Conservation (phyloP, 345 rosid genomes). For the Sapria himalayana region DNA sequence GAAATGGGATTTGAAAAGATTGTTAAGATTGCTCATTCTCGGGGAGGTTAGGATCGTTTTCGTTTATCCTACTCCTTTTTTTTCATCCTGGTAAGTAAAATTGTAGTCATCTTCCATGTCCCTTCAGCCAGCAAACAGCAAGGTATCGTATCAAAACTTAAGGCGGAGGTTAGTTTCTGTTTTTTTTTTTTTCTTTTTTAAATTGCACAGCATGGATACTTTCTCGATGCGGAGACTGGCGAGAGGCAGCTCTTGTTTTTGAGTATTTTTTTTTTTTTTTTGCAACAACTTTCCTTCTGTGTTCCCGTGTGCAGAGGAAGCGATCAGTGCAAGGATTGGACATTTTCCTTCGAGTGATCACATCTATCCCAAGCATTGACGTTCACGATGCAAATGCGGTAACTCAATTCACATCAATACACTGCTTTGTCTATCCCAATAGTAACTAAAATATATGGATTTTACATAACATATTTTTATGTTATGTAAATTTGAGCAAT, state of each 20-base stretch:
- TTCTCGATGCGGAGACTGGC: neutral
- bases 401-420: conserved; percentile 4
- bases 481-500: too few relatives aligned
- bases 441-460: too few relatives aligned
- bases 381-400: conserved; percentile 76
- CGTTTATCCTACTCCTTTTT: neutral
- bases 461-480: too few relatives aligned
- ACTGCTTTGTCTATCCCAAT: too few relatives aligned
- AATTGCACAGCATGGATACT: neutral
- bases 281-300: neutral
- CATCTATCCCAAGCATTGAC: conserved; percentile 64
- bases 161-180: conserved; percentile 47
- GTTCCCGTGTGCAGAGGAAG: conserved; percentile 33
- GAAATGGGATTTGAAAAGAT: conserved; percentile 98
- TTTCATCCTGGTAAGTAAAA: neutral
- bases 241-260: neutral
- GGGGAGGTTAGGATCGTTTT: conserved; percentile 36
- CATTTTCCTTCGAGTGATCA: conserved; percentile 34
- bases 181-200: neutral
- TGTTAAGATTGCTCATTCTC: conserved; percentile 63
- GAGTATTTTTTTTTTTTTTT: neutral
- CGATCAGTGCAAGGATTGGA: conserved; percentile 40
- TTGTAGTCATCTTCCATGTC: neutral
- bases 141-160: conserved; percentile 37
- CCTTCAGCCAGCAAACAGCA: conserved; percentile 66